A percentile compares a stretch with the other conserved stretches of the same genome.
Evolutionary conservation across 2,329 filamentous ascomycete genomes (phyloP).

Genomic region (Penicillium sp.): DNA sequence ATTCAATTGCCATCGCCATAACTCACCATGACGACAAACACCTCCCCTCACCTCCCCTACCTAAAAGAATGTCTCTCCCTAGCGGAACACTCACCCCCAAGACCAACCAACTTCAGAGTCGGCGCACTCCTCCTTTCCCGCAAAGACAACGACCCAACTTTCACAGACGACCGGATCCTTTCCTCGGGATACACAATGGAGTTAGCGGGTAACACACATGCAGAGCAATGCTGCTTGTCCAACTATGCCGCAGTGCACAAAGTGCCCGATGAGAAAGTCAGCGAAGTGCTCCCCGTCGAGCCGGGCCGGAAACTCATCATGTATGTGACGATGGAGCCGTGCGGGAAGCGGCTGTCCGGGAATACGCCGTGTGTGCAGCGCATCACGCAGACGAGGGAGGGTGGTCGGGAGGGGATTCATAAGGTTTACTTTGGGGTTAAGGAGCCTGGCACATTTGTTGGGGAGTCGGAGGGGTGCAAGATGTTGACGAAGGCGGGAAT

Average conservation of each 20-base stretch:
- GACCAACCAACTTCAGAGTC: constrained; percentile 88
- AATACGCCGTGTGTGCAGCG: constrained; percentile 64
- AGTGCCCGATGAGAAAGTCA: constrained; percentile 35
- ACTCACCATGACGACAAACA: constrained; percentile 20
- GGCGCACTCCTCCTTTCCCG: constrained; percentile 73
- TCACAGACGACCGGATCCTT: constrained; percentile 53
- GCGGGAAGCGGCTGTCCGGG: constrained; percentile 46
- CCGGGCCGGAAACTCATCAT: constrained; percentile 54
- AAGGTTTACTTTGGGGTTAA: constrained; percentile 83
- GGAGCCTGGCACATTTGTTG: constrained; percentile 88
- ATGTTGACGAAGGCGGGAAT: constrained; percentile 71
- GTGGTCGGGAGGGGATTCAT: constrained; percentile 58
- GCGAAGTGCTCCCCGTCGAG: constrained; percentile 41
- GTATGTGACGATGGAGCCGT: constrained; percentile 81
- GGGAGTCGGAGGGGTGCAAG: constrained; percentile 68
- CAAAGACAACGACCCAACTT: constrained; percentile 26
- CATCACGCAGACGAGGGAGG: constrained; percentile 55
- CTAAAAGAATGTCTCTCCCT: constrained; percentile 72
- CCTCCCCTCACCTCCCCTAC: constrained; percentile 44
- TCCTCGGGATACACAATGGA: constrained; percentile 89
- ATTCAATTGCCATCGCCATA: constrained; percentile 4
- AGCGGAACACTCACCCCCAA: constrained; percentile 74
- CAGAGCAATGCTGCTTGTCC: constrained; percentile 84
- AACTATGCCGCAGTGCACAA: constrained; percentile 53
- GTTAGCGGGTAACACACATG: constrained; percentile 87